phyloP scores from a whole-genome alignment of 495 filamentous ascomycete species.

The Hyaloscypha variabilis region DNA sequence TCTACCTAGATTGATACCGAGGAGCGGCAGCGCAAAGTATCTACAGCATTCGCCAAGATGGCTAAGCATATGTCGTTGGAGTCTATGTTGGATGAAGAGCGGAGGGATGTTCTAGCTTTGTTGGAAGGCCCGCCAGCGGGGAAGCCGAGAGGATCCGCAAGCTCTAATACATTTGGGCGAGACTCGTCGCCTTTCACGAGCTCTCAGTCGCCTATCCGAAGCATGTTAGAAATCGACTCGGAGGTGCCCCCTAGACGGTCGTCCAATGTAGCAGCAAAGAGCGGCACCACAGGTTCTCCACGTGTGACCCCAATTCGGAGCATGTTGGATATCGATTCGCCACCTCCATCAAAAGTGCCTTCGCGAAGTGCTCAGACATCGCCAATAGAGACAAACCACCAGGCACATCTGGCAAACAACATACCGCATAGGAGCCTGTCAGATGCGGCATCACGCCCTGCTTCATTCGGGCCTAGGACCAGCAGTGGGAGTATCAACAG shows the following conservation, averaged over 20 bases:
- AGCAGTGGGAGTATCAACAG: background rate
- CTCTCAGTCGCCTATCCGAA: conserved; percentile 56
- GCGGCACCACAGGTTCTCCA: conserved; percentile 5
- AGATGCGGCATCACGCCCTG: conserved; percentile 47
- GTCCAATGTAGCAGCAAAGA: conserved; percentile 33
- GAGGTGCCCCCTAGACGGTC: conserved; percentile 31
- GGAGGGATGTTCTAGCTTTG: conserved; percentile 67
- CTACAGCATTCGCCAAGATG: conserved; percentile 22
- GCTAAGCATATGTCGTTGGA: conserved; percentile 59
- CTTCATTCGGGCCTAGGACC: conserved; percentile 41
- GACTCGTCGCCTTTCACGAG: conserved; percentile 48
- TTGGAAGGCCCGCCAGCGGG: conserved; percentile 47
- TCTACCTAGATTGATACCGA: background rate
- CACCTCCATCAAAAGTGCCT: conserved; percentile 22
- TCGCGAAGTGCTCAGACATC: conserved; percentile 48
- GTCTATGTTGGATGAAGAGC: conserved; percentile 72
- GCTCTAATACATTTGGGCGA: conserved; percentile 37
- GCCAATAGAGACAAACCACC: conserved; percentile 35
- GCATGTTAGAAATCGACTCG: conserved; percentile 56
- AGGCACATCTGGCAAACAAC: conserved; percentile 25
- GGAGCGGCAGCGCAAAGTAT: background rate
- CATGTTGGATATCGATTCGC: conserved; percentile 15
- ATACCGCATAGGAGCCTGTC: conserved; percentile 52
- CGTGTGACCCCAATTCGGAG: background rate
- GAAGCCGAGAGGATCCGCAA: conserved; percentile 39